phyloP scores from a whole-genome alignment of 108 stramenopile species.

The Discostella pseudostelligera region DNA sequence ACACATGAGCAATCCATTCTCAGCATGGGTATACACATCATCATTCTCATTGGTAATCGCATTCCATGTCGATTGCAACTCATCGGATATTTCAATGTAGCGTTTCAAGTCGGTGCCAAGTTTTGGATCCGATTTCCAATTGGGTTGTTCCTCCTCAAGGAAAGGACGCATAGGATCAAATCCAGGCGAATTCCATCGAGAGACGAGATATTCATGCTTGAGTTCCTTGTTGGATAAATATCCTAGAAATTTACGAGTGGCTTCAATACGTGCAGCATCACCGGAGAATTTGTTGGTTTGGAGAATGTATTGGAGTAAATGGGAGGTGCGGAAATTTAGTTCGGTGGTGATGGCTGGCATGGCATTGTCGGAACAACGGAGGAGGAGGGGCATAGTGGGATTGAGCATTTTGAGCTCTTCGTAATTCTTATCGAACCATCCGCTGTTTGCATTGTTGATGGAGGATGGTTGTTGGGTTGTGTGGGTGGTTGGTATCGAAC shows the following conservation, averaged over 20 bases:
- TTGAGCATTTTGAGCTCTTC: slow-evolving; percentile 79
- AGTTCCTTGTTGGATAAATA: slow-evolving; percentile 41
- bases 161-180: slow-evolving; percentile 78
- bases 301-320: slow-evolving; percentile 84
- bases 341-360: slow-evolving; percentile 87
- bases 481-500: too few relatives aligned
- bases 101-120: slow-evolving; percentile 48
- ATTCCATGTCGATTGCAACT: slow-evolving; percentile 59
- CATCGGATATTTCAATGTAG: slow-evolving; percentile 63
- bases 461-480: neutral
- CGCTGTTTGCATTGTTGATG: slow-evolving; percentile 29
- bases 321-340: slow-evolving; percentile 73
- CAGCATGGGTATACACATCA: slow-evolving; percentile 68
- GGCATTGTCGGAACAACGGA: slow-evolving; percentile 80
- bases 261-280: slow-evolving; percentile 69
- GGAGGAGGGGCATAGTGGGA: slow-evolving; percentile 75
- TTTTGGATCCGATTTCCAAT: slow-evolving; percentile 63
- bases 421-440: slow-evolving; percentile 74
- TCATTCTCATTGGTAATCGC: slow-evolving; percentile 65
- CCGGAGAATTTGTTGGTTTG: slow-evolving; percentile 75
- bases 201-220: slow-evolving; percentile 33
- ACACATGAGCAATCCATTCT: slow-evolving; percentile 83
- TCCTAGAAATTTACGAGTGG: slow-evolving; percentile 59
- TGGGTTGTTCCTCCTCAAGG: slow-evolving; percentile 53
- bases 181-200: slow-evolving; percentile 65